Evolutionary conservation across 106 monocot species (phyloP).

Genomic region (Dioscorea dumetorum): DNA sequence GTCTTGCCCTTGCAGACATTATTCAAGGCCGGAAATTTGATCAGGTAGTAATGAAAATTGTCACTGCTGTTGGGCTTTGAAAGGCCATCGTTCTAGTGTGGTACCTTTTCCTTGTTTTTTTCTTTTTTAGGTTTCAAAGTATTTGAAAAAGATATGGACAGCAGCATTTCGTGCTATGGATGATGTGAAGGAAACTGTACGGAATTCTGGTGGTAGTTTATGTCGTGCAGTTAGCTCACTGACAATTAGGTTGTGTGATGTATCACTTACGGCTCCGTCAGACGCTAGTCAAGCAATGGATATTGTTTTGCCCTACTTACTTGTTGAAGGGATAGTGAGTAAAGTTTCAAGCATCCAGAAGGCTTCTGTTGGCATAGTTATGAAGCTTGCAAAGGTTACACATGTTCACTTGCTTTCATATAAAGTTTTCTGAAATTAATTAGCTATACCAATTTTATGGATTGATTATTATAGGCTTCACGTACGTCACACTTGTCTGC

Average conservation of each 20-base stretch:
- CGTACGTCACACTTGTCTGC: too few species aligned
- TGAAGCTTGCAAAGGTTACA: conserved; percentile 89
- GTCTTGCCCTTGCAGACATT: conserved; percentile 91
- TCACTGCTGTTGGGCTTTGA: neutral
- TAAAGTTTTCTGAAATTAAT: too few species aligned
- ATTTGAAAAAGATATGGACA: conserved; percentile 82
- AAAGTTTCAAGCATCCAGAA: conserved; percentile 92
- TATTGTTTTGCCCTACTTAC: conserved; percentile 85
- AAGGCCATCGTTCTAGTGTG: too few species aligned
- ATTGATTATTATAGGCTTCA: too few species aligned
- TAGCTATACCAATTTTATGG: too few species aligned
- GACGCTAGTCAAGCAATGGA: conserved; percentile 78
- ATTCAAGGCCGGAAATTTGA: conserved; percentile 87
- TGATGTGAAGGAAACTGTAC: conserved; percentile 98
- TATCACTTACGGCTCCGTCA: conserved; percentile 60
- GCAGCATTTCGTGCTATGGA: conserved; percentile 95
- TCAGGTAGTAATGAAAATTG: conserved; percentile 42
- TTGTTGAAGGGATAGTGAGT: conserved; percentile 85
- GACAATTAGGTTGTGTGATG: conserved; percentile 81
- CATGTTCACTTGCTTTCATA: neutral
- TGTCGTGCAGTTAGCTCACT: conserved; percentile 90
- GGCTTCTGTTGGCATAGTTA: conserved; percentile 77
- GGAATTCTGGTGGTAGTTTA: conserved; percentile 84
- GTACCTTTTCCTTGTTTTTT: neutral
- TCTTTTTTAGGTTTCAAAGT: conserved; percentile 57